Conservation (phyloP, 2,329 filamentous ascomycete species). For the Ophiostoma montium region DNA sequence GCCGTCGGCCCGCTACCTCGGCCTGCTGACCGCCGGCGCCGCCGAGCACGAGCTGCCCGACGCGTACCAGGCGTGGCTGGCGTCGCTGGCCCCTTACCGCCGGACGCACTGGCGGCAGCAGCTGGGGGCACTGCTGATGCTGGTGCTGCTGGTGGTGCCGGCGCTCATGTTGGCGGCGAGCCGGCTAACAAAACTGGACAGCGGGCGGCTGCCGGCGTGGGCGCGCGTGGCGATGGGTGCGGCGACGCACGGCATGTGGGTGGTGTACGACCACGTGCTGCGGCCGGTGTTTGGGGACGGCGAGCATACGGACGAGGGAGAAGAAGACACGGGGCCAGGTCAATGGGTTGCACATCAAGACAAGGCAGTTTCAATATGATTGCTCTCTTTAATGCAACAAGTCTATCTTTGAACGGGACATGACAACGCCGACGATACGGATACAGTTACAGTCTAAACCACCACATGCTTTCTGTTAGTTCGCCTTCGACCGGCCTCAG, state of each 20-base stretch:
- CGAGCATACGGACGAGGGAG: conserved; percentile 32
- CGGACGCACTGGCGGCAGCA: conserved; percentile 53
- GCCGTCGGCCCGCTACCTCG: conserved; percentile 70
- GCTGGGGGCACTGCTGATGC: conserved; percentile 44
- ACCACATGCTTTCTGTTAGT: no score
- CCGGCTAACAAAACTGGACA: conserved; percentile 13
- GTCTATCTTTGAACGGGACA: no score
- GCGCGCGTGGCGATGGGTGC: conserved; percentile 35
- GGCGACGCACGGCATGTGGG: conserved; percentile 37
- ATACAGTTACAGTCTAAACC: no score
- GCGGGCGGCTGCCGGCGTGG: conserved; percentile 45
- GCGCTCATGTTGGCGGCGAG: conserved; percentile 26
- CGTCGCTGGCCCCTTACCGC: conserved; percentile 53
- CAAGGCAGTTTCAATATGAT: neutral
- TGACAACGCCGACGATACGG: no score
- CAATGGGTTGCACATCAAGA: neutral
- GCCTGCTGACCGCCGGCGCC: conserved; percentile 65
- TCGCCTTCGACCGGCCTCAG: no score
- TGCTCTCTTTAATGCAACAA: neutral
- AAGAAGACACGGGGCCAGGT: neutral
- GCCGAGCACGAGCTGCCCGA: conserved; percentile 64
- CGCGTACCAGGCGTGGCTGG: conserved; percentile 64
- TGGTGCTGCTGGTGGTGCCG: conserved; percentile 43
- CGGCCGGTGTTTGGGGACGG: conserved; percentile 70
- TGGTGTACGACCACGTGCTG: conserved; percentile 29